Conservation (phyloP, 345 rosid genomes). For the Lepidium africanum region DNA sequence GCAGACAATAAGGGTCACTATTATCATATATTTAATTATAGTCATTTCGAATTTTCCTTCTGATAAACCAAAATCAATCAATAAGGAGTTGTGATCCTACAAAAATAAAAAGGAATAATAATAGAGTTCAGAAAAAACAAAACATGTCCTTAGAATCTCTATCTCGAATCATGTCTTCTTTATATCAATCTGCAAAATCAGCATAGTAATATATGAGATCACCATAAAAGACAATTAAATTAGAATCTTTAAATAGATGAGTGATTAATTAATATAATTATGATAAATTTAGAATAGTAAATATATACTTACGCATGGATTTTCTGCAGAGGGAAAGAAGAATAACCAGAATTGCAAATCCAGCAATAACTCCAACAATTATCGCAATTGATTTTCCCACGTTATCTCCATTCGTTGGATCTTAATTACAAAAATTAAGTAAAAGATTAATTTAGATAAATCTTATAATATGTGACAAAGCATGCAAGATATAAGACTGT, state of each 20-base stretch:
- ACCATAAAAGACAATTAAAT: not conserved
- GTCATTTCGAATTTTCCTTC: not conserved
- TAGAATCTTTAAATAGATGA: not conserved
- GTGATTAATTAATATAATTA: not conserved
- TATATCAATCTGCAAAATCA: slow-evolving; percentile 22
- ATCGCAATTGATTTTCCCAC: slow-evolving; percentile 78
- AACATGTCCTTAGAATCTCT: not conserved
- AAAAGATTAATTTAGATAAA: not conserved
- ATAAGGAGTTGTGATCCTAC: not conserved
- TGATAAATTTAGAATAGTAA: not conserved
- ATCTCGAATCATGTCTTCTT: slow-evolving; percentile 11
- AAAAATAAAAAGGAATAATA: not conserved
- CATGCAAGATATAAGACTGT: not conserved
- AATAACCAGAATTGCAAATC: slow-evolving; percentile 57
- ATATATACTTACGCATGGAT: slow-evolving; percentile 35
- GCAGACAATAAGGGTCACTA: slow-evolving; percentile 12
- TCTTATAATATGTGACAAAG: not conserved
- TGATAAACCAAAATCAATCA: slow-evolving; percentile 12
- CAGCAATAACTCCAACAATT: slow-evolving; percentile 69
- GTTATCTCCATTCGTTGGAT: slow-evolving; percentile 52
- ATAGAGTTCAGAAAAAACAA: not conserved
- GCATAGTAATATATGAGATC: not conserved
- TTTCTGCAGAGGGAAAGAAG: slow-evolving; percentile 69
- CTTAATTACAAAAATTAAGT: slow-evolving; percentile 25
- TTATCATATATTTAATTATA: not conserved